A percentile compares a stretch with the other conserved stretches of the same genome.
These are phyloP conservation scores for Besnoitia besnoiti DNA, from an alignment of 169 alveolate species.

Conservation along the genomic window DNA sequence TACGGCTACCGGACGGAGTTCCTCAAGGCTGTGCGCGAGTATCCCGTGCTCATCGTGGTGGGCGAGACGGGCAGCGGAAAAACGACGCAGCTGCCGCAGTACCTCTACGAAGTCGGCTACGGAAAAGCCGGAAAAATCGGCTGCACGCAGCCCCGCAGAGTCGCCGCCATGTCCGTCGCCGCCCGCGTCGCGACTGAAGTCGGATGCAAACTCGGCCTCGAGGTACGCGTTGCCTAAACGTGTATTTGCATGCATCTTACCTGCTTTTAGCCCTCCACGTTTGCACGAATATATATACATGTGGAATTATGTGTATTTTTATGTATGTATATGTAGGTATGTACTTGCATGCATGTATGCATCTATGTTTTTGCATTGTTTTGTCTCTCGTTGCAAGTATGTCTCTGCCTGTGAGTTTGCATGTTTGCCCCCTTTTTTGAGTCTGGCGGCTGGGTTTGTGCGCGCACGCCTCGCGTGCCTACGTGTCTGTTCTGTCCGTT, in stretches of 20 bases:
- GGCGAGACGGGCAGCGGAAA: conserved; percentile 99
- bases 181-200: conserved; percentile 97
- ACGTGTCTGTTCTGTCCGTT: neutral
- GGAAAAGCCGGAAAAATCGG: conserved; percentile 95
- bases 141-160: conserved; percentile 99
- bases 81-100: conserved; percentile 99
- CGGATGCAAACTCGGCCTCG: conserved; percentile 97
- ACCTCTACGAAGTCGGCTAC: conserved; percentile 96
- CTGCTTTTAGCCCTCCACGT: too few relatives aligned
- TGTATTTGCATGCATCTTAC: too few relatives aligned
- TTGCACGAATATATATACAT: too few relatives aligned
- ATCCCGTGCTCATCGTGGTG: conserved; percentile 93
- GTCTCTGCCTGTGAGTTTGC: neutral
- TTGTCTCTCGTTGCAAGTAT: neutral
- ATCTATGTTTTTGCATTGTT: neutral
- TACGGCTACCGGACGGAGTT: conserved; percentile 93
- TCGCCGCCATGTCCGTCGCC: conserved; percentile 99
- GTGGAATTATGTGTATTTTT: neutral
- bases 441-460: neutral
- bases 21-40: conserved; percentile 90
- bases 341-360: neutral
- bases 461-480: neutral
- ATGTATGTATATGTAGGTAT: neutral
- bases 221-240: too few relatives aligned
- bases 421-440: neutral